These are phyloP conservation scores for Silybum marianum DNA, from an alignment of 129 eudicot genomes.

Conservation along the genomic window DNA sequence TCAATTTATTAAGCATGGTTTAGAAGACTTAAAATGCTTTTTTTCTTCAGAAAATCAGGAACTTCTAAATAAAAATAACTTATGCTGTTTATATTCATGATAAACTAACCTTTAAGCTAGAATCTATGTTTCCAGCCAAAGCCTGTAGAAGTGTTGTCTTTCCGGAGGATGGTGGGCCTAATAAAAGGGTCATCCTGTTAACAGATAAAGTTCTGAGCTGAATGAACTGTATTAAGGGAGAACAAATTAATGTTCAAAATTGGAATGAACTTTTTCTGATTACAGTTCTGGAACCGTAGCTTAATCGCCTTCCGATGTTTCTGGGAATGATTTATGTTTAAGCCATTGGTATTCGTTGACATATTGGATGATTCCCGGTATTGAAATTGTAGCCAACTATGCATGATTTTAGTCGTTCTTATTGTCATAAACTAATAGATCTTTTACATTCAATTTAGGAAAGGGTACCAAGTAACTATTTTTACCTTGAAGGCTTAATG, in stretches of 20 bases:
- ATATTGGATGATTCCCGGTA: background rate
- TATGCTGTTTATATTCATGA: background rate
- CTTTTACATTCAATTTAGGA: background rate
- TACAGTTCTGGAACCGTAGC: background rate
- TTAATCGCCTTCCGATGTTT: background rate
- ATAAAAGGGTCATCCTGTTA: conserved; percentile 59
- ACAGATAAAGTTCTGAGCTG: background rate
- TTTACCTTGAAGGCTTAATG: conserved; percentile 62
- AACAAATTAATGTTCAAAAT: background rate
- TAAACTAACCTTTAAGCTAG: conserved; percentile 38
- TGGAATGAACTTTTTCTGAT: background rate
- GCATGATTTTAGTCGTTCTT: background rate
- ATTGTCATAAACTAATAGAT: background rate
- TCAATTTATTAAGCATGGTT: background rate
- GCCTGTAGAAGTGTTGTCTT: conserved; percentile 61
- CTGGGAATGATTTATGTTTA: background rate
- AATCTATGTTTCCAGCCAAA: conserved; percentile 47
- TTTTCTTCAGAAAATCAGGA: background rate
- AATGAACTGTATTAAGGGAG: background rate
- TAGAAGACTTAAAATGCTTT: background rate
- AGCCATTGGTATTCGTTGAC: background rate
- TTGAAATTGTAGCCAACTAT: background rate
- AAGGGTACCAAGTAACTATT: background rate
- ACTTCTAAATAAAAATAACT: background rate
- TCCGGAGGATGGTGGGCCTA: conserved; percentile 81